A percentile compares a stretch with the other conserved stretches of the same genome.
phyloP scores from a whole-genome alignment of 768 basidiomycete species.

The Cyclocybe cylindracea region DNA sequence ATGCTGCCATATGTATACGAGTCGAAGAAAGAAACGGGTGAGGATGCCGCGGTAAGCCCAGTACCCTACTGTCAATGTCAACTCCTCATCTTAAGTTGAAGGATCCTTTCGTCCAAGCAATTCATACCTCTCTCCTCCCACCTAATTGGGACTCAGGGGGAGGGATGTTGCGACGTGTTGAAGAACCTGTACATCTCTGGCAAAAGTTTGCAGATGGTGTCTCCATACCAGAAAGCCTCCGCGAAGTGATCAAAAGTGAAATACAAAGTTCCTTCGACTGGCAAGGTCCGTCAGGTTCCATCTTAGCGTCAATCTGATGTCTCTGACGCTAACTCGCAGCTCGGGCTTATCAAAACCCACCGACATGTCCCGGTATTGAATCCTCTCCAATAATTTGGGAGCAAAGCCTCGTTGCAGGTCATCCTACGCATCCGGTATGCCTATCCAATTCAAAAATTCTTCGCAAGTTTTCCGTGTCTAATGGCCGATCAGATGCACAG shows the following conservation, averaged over 20 bases:
- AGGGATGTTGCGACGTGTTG: conserved; percentile 14
- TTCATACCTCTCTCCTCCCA: conserved; percentile 13
- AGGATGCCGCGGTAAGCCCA: conserved; percentile 25
- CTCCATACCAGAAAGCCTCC: conserved; percentile 33
- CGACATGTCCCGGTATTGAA: conserved; percentile 39
- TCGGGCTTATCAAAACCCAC: conserved; percentile 50
- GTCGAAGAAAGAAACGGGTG: conserved; percentile 1
- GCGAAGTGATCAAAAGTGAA: conserved; percentile 46
- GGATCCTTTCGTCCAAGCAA: conserved; percentile 12
- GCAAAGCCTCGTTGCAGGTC: conserved; percentile 58
- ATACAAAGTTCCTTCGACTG: conserved; percentile 52
- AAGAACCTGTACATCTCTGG: conserved; percentile 45
- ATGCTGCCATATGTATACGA: conserved; percentile 50
- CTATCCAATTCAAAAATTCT: background rate
- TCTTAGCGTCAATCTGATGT: background rate
- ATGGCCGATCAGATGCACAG: conserved; percentile 50
- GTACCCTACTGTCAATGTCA: conserved; percentile 16
- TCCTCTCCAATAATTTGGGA: conserved; percentile 55
- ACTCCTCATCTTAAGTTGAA: conserved; percentile 11
- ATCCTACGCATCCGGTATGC: conserved; percentile 59
- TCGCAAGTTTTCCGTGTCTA: background rate
- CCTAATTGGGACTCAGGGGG: conserved; percentile 22
- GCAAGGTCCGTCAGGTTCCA: conserved; percentile 40
- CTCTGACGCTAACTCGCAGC: conserved; percentile 26
- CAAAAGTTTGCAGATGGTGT: conserved; percentile 36